These are phyloP conservation scores for Penicillium verrucosum DNA, from an alignment of 2,329 filamentous ascomycete genomes.

Conservation along the genomic window DNA sequence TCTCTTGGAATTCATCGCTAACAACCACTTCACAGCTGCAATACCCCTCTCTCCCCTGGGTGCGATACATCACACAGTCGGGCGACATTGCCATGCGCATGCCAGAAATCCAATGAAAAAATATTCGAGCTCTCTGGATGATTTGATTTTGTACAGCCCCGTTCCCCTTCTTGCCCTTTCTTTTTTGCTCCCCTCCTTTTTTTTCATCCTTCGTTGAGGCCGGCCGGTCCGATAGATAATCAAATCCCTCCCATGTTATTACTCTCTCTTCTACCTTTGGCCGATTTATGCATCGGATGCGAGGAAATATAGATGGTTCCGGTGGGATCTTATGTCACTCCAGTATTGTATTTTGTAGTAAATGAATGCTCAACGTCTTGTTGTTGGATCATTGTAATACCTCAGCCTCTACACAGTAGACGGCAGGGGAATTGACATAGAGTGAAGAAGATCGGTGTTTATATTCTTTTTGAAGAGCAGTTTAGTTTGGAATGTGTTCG, in stretches of 20 bases:
- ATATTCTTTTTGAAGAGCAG: not conserved
- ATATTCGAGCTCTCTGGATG: slow-evolving; percentile 8
- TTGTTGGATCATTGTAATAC: not conserved
- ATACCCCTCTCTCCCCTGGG: slow-evolving; percentile 97
- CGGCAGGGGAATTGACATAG: not conserved
- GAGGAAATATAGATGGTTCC: slow-evolving; percentile 3
- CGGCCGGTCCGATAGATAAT: slow-evolving; percentile 32
- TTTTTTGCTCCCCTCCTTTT: not conserved
- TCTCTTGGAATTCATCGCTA: slow-evolving; percentile 3
- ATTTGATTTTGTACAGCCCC: slow-evolving; percentile 25
- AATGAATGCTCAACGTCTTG: not conserved
- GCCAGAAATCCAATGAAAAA: slow-evolving; percentile 74
- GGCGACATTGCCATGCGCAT: slow-evolving; percentile 93
- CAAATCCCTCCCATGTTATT: slow-evolving; percentile 15
- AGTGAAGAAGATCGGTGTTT: not conserved
- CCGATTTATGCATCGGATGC: slow-evolving; percentile 1
- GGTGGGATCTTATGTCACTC: not conserved
- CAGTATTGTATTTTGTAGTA: not conserved
- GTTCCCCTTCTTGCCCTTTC: not conserved
- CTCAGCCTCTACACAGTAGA: not conserved
- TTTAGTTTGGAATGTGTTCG: too few relatives aligned
- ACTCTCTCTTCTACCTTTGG: slow-evolving; percentile 1
- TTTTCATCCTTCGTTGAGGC: slow-evolving; percentile 20
- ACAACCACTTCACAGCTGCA: slow-evolving; percentile 64
- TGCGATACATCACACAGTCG: slow-evolving; percentile 96